Percentiles rank a stretch among this genome's conserved stretches.
Conservation (phyloP, 768 basidiomycete genomes). For the Hydnomerulius pinastri region DNA sequence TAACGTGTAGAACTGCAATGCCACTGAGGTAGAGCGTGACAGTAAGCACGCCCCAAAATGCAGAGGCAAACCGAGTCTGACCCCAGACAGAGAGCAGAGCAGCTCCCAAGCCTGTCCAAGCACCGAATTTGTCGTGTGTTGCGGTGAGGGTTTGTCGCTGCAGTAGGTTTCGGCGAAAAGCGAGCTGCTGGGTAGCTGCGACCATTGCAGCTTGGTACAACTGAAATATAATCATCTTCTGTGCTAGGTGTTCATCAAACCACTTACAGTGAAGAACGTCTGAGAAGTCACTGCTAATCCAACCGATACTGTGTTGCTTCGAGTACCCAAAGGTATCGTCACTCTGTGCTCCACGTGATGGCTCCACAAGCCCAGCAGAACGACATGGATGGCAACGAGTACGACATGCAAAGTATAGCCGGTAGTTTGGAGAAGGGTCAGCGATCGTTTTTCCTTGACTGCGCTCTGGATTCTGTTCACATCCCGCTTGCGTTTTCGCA, state of each 20-base stretch:
- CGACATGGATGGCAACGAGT: conserved; percentile 10
- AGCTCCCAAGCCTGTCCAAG: conserved; percentile 21
- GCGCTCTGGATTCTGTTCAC: neutral
- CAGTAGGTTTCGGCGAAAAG: conserved; percentile 6
- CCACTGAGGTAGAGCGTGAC: conserved; percentile 3
- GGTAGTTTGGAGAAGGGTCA: neutral
- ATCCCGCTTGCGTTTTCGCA: neutral
- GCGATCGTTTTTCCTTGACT: neutral
- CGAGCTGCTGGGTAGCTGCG: conserved; percentile 13
- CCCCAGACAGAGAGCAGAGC: conserved; percentile 5
- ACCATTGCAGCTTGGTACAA: conserved; percentile 14
- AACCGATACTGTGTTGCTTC: neutral
- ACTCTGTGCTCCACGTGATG: neutral
- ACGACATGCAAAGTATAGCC: conserved; percentile 6
- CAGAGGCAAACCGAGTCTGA: neutral
- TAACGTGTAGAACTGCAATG: conserved; percentile 5
- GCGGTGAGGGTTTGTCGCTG: conserved; percentile 14
- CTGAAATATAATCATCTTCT: neutral
- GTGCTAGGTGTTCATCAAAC: neutral
- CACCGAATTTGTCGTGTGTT: conserved; percentile 13
- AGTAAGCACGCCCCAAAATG: neutral
- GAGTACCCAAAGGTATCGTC: neutral
- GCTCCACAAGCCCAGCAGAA: neutral
- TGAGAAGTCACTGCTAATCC: neutral
- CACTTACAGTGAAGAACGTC: neutral